A percentile compares a stretch with the other conserved stretches of the same genome.
These are phyloP conservation scores for Cryptosporidium sp. DNA, from an alignment of 169 alveolate species.

Conservation along the genomic window DNA sequence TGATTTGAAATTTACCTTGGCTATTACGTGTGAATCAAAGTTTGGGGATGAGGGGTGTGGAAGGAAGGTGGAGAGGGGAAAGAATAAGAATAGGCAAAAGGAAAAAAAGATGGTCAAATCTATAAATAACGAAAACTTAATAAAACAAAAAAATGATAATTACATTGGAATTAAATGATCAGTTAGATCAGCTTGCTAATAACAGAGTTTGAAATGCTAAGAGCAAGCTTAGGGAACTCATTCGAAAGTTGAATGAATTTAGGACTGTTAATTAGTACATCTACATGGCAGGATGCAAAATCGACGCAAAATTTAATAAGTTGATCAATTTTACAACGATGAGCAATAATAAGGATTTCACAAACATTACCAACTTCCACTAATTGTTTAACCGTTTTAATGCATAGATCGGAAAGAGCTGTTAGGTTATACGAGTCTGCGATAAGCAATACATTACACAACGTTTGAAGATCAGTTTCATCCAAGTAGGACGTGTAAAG, in stretches of 20 bases:
- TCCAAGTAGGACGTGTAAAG: slow-evolving; percentile 60
- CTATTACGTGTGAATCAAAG: too few species aligned
- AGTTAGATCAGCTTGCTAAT: slow-evolving; percentile 8
- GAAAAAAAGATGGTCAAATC: too few species aligned
- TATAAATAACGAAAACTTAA: background rate
- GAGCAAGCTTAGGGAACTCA: slow-evolving; percentile 36
- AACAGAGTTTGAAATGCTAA: slow-evolving; percentile 33
- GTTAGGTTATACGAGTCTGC: slow-evolving; percentile 52
- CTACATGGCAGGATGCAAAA: slow-evolving; percentile 51
- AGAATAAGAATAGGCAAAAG: too few species aligned
- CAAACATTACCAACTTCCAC: slow-evolving; percentile 57
- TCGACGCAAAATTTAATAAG: slow-evolving; percentile 38
- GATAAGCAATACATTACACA: slow-evolving; percentile 42
- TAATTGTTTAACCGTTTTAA: slow-evolving; percentile 20
- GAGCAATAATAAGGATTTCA: slow-evolving; percentile 32
- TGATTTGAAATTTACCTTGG: too few species aligned
- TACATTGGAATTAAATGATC: background rate
- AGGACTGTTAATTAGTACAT: slow-evolving; percentile 17
- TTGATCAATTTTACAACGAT: background rate
- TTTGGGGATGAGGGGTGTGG: too few species aligned
- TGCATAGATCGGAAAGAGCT: slow-evolving; percentile 33
- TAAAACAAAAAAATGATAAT: background rate
- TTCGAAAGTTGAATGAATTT: slow-evolving; percentile 8
- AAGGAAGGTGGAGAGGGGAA: too few species aligned
- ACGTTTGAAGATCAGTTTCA: slow-evolving; percentile 38